Evolutionary conservation across 257 asterid species (phyloP), one percentile per base, ranked within the genome.

Genomic region (Lithospermum erythrorhizon): DNA sequence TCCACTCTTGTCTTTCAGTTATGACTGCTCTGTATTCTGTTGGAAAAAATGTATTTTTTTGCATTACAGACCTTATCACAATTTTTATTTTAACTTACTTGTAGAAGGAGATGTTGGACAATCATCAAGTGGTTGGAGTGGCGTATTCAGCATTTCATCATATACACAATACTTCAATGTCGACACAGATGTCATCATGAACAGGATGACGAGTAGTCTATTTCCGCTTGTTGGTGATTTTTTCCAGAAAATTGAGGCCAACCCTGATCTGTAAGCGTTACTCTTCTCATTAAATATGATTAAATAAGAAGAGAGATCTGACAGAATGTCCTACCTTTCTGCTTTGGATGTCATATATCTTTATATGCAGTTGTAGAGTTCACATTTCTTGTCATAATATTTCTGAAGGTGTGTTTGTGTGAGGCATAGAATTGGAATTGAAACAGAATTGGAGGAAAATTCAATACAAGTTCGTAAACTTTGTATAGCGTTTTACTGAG

Each of bases 191-290:
- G 61, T 84, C 4, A 95, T 91, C 74, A 67, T 86, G 75, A 91
- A 84, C 89, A 84, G 98, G 83, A 64, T 91, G 86, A 55, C 88
- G 64, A 88, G 96, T 76, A 83, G 96, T 53, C 73, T 91, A 72
- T 79, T 79, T 81, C 98, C 98, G 57, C 66, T 70, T 6, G 77
- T 71, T 57, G 98, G 96, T 75, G 98, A 91, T 75, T 91, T 91
- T 73, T 73, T 79, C 80, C 74, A 74, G 81, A 91, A 86, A 73
- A 91, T 88, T 67, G 95, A 88, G 76, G 95, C 95, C 57, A 88
- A 91, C 69, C 98, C 98, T 55, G 96, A 91, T 76, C 88, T 91
- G 98, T 91, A 81, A 91, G 98, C 86, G 59, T 21, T 2, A 41
- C 49, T 41, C 49, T 14, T 17, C 49, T 14, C 49, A 11, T 41